Evolutionary conservation across 2,329 filamentous ascomycete species (phyloP), one percentile per base, ranked within the genome.

Genomic region (Pseudofabraea citricarpa): DNA sequence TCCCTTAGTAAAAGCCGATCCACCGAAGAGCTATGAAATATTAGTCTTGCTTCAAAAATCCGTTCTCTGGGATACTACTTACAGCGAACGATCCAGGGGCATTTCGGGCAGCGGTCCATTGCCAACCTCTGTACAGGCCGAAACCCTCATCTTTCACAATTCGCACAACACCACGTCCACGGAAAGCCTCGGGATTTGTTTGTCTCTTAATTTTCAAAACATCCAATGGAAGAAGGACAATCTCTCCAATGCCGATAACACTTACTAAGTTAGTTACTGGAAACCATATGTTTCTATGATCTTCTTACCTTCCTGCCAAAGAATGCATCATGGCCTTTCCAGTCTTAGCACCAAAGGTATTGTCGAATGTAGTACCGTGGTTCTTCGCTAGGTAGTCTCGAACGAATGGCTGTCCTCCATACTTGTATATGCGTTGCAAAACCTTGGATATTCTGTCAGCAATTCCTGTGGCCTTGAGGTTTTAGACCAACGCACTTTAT

Each of bases 151-250:
- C 93, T 46, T 80, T 78, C 49, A 98, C 78, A 54, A 98, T 97
- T 69, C 78, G 85, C 63, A 97, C 72, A 47, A 98, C 76, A 50
- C 93, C 93, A 59, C 93, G 87, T 56, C 91, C 91, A 55, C 90
- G 82, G 82, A 98, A 98, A 26, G 93, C 90, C 63, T 97, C 93
- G 31, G 93, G 93, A 75, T 98, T 98, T 55, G 93, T 98, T 74
- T 98, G 93, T 60, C 93, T 84, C 80, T 98, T 98, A 74, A 98
- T 98, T 80, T 98, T 98, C 51, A 98, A 79, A 29, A 98, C 91
- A 58, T 98, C 93, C 48, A 98, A 81, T 32, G 93, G 93, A 31
- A 98, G 79, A 22, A 98, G 80, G 46, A 98, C 80, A 53, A 98
- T 95, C 73, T 98, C 93, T 62, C 93, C 93, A 58, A 98, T 95